Percentiles rank a stretch among this genome's conserved stretches.
These are phyloP conservation scores for Podaxis carcinomalis DNA, from an alignment of 768 basidiomycete genomes.

Conservation along the genomic window DNA sequence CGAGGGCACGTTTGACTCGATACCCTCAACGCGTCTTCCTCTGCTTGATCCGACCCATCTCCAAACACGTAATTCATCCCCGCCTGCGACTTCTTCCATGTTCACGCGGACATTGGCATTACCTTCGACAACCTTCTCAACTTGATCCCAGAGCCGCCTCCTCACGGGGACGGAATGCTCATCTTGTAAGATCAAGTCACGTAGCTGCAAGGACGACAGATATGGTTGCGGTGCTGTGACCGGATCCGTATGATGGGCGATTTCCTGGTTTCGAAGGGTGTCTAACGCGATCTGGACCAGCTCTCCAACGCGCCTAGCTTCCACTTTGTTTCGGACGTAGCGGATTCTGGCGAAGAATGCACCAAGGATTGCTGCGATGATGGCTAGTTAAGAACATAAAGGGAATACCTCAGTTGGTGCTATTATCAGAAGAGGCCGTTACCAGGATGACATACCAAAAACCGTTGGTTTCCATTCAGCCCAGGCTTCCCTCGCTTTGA, in stretches of 20 bases:
- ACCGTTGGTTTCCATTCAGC: constrained; percentile 60
- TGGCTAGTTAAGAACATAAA: constrained; percentile 23
- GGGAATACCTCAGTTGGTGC: constrained; percentile 12
- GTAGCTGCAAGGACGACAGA: constrained; percentile 81
- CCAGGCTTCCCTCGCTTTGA: constrained; percentile 67
- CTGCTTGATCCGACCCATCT: constrained; percentile 67
- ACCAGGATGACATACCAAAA: constrained; percentile 42
- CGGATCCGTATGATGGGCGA: constrained; percentile 79
- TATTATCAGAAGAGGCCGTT: constrained; percentile 14
- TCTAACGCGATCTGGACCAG: constrained; percentile 80
- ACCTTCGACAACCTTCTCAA: constrained; percentile 81
- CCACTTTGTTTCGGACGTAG: constrained; percentile 48
- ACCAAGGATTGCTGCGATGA: constrained; percentile 25
- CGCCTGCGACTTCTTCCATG: constrained; percentile 77
- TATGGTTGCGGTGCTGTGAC: constrained; percentile 69
- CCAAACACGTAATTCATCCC: constrained; percentile 90
- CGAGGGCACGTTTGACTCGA: constrained; percentile 8
- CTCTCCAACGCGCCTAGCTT: constrained; percentile 62
- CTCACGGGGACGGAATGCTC: constrained; percentile 70
- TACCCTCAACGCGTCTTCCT: constrained; percentile 20
- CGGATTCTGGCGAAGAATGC: constrained; percentile 32
- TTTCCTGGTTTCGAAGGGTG: constrained; percentile 77
- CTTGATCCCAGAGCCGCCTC: constrained; percentile 72
- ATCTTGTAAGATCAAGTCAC: constrained; percentile 80
- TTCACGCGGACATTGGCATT: constrained; percentile 89